Evolutionary conservation across 2,329 filamentous ascomycete genomes (phyloP), one percentile per base, ranked within the genome.

Genomic region (Hymenoscyphus fructigenus): DNA sequence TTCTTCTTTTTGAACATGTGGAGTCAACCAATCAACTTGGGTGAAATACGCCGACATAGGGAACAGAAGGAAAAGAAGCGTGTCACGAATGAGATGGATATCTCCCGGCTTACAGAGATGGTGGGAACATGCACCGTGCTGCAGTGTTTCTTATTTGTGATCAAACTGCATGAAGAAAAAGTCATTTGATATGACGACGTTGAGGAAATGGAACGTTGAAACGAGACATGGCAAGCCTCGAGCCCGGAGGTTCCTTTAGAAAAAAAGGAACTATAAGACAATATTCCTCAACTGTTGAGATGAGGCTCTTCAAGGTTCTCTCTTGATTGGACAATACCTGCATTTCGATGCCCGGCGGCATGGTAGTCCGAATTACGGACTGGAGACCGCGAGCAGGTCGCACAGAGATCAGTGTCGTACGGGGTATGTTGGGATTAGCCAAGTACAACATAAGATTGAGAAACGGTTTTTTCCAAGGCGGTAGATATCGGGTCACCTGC

Each of bases 401-500:
- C 29, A 57, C 55, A 32, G n/a, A 17, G 28, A 34, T 57, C 55
- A 26, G 34, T 53, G 55, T 57, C 5, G 9, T n/a, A 57, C 55
- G 26, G 14, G n/a, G 28, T 32, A 29, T 34, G n/a, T 34, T 29
- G 26, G 55, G 55, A 32, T n/a, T 57, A 3, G n/a, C 23, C 14
- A 10, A 34, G 55, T 57, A 34, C 28, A 57, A 57, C 55, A 9
- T 20, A 26, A 57, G 15, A 56, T 56, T 7, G 14, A 56, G 20
- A 56, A 56, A 12, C 20, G 50, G 26, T 9, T 32, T 29, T n/a
- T 57, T 29, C 26, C 26, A 34, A 32, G 26, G 55, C 55, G 28
- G 55, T 57, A 34, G 28, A 57, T 23, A 34, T 57, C 28, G 55
- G 55, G 26, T n/a, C 29, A 34, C 55, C 26, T 34, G 55, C 55